Evolutionary conservation across 2,329 filamentous ascomycete genomes (phyloP), one percentile per base, ranked within the genome.

Genomic region (Calonectria henricotiae): DNA sequence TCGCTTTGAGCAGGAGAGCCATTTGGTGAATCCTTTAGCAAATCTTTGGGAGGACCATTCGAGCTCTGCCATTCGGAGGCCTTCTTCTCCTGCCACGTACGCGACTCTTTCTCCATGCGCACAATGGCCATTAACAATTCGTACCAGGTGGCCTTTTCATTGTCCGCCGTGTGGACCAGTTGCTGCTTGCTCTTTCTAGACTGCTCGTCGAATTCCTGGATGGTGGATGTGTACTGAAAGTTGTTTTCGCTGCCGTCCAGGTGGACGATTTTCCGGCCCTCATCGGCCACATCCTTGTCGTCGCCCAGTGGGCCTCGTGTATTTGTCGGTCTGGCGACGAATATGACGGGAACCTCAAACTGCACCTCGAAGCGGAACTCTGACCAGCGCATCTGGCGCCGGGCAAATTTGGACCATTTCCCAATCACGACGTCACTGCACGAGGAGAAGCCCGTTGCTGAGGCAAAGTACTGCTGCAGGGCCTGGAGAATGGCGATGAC

Each of bases 321-420:
- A 76, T 85, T 85, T 13, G 35, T 65, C 0, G 83, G 79, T 0
- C 74, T 77, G 5, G 81, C 84, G 17, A 85, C 80, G 46, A 85
- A 85, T 43, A 85, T 82, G 62, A 85, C 83, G 12, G 84, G 84
- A 0, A 81, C 76, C 69, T 85, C 80, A 54, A 83, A 85, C 43
- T 80, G 78, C 1, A 85, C 84, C 46, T 84, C 82, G 69, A 85
- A 83, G 1, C 84, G 83, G 23, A 85, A 79, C 74, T 85, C 82
- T 12, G 71, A 75, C 20, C 71, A 74, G 6, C 77, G 77, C 61
- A 85, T 81, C 0, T 72, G 74, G 1, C 83, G 79, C 5, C 77
- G 76, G 7, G 81, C 80, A 41, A 75, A 80, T 0, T 74, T 66
- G 30, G 80, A 72, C 84, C 84, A 85, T 35, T 79, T 75, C 1